Base-by-base conservation (phyloP, 2,329 filamentous ascomycete species). In the Pyrenophora teres region DNA sequence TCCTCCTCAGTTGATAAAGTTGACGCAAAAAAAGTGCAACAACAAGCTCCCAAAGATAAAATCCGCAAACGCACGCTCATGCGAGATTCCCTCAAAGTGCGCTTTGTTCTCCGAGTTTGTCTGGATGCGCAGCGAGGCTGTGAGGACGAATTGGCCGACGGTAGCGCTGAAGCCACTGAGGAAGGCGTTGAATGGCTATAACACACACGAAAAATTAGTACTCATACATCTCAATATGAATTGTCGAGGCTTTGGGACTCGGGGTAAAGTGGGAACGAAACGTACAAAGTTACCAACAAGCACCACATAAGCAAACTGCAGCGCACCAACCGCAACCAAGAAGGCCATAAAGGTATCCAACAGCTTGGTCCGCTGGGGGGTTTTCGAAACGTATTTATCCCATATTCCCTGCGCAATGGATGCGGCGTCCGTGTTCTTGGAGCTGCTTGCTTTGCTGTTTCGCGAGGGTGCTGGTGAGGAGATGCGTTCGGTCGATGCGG, bases 1-100 rank as follows among this genome's bases (percentile, higher is more conserved):
- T 6, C 37, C 39, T 42, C n/a, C 64, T 80, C 82, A 99, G 83
- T 99, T 99, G 81, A 99, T 97, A 77, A 99, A 99, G 83, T 99
- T 99, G 74, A 97, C 87, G 78, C 92, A 97, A 82, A 99, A 99
- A 80, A 97, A 96, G 80, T 99, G 94, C 74, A 97, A 79, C 73
- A 97, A 90, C 74, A 99, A 75, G 75, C 92, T 97, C 73, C 93
- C 94, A 65, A 97, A 90, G 54, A 99, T 83, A 72, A 89, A 99
- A 78, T 99, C 94, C 71, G 94, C 92, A 75, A 99, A 99, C 33
- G 94, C 93, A 74, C 90, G 85, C 77, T 96, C 91, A 63, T 89
- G 87, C 49, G 89, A 93, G 57, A 92, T 85, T 42, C 80, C 81
- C 52, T 83, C 82, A 70, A 94, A 94, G 50, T 94, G 89, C 53